These are phyloP conservation scores for Penicillium sp. DNA, from an alignment of 2,329 filamentous ascomycete species.

Conservation along the genomic window DNA sequence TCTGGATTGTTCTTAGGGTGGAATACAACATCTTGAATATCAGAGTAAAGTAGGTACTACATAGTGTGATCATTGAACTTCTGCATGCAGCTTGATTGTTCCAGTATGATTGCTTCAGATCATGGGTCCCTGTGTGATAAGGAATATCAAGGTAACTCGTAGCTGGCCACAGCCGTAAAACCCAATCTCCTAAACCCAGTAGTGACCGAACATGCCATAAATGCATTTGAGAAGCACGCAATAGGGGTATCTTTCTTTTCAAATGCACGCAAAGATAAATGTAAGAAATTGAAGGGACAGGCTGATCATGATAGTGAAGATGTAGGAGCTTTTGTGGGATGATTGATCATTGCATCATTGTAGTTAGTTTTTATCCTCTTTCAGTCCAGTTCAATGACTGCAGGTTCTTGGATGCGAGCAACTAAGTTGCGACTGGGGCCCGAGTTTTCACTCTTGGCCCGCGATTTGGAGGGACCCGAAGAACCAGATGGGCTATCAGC, in stretches of 20 bases:
- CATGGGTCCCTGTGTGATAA: neutral
- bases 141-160: neutral
- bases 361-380: neutral
- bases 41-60: neutral
- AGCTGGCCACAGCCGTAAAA: neutral
- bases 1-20: neutral
- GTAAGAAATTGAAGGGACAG: neutral
- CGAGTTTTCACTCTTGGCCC: slow-evolving; percentile 10
- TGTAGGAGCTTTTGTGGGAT: neutral
- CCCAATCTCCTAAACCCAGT: neutral
- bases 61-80: neutral
- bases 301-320: neutral
- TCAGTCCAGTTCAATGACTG: slow-evolving; percentile 25
- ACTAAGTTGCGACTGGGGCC: neutral
- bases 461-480: slow-evolving; percentile 14
- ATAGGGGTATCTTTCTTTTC: slow-evolving; percentile 15
- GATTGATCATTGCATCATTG: neutral
- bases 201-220: neutral
- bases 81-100: neutral
- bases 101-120: neutral
- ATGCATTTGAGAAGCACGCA: neutral
- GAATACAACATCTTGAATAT: neutral
- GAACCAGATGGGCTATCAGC: neutral
- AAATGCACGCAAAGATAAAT: slow-evolving; percentile 4
- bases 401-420: neutral